Conservation (phyloP, 768 basidiomycete species). For the Boletus sp. region DNA sequence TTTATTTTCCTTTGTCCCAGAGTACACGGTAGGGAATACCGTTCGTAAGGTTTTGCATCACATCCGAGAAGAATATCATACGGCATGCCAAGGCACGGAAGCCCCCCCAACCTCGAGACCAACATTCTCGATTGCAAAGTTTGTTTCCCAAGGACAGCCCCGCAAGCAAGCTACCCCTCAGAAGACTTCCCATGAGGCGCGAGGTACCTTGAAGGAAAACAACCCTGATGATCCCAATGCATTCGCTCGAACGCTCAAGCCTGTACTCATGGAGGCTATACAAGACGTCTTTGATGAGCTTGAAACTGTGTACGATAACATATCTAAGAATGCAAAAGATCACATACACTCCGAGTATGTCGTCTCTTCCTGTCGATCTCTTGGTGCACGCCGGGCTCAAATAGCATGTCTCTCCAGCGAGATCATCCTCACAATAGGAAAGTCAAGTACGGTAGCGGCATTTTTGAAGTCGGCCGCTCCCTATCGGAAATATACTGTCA, state of each 20-base stretch:
- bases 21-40: constrained; percentile 93
- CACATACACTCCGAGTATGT: constrained; percentile 98
- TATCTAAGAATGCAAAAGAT: constrained; percentile 90
- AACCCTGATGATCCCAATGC: constrained; percentile 76
- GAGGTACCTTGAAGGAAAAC: constrained; percentile 60
- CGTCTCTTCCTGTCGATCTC: neutral
- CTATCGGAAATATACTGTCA: constrained; percentile 90
- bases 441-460: constrained; percentile 89
- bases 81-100: constrained; percentile 56
- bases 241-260: constrained; percentile 77
- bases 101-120: constrained; percentile 36
- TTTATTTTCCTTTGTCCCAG: constrained; percentile 40
- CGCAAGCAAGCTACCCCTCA: constrained; percentile 39
- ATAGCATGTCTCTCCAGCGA: constrained; percentile 52
- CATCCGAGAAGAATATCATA: constrained; percentile 91
- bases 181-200: constrained; percentile 45
- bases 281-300: constrained; percentile 95
- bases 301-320: constrained; percentile 92
- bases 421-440: constrained; percentile 91
- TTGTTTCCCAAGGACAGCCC: constrained; percentile 78
- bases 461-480: constrained; percentile 91
- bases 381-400: neutral
- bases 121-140: constrained; percentile 74
- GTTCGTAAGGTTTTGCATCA: constrained; percentile 90
- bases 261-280: constrained; percentile 94